Conservation (phyloP, 306 rosid genomes). For the Spatholobus suberectus region DNA sequence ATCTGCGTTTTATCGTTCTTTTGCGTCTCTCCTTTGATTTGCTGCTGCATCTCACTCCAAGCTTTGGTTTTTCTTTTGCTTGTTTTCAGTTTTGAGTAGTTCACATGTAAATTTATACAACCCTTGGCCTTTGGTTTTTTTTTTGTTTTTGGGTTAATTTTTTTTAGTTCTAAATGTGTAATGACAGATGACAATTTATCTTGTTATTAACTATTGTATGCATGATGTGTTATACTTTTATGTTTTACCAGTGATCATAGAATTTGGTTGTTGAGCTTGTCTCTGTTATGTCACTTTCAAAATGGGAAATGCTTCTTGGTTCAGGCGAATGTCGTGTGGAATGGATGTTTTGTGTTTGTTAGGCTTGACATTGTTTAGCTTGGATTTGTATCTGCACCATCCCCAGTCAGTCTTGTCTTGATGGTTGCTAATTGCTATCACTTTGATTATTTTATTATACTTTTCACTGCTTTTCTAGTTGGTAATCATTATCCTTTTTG, state of each 20-base stretch:
- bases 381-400: background rate
- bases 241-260: background rate
- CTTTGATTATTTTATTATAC: constrained; percentile 14
- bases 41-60: background rate
- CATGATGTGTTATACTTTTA: background rate
- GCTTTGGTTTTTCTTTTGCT: constrained; percentile 18
- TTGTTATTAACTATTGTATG: background rate
- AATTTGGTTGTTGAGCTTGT: background rate
- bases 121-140: background rate
- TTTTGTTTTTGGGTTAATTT: background rate
- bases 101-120: background rate
- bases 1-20: background rate
- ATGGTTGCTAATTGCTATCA: constrained; percentile 12
- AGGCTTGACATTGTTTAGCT: background rate
- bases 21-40: background rate
- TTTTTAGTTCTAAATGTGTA: background rate
- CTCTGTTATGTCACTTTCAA: constrained; percentile 8
- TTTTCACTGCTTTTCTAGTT: background rate
- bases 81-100: constrained; percentile 25
- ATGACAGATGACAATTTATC: background rate
- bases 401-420: background rate
- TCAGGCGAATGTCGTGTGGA: background rate
- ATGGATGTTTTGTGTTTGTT: constrained; percentile 5
- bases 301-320: constrained; percentile 16
- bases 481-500: too few species aligned